phyloP scores from a whole-genome alignment of 257 asterid species.

The Nicotiana noctiflora region DNA sequence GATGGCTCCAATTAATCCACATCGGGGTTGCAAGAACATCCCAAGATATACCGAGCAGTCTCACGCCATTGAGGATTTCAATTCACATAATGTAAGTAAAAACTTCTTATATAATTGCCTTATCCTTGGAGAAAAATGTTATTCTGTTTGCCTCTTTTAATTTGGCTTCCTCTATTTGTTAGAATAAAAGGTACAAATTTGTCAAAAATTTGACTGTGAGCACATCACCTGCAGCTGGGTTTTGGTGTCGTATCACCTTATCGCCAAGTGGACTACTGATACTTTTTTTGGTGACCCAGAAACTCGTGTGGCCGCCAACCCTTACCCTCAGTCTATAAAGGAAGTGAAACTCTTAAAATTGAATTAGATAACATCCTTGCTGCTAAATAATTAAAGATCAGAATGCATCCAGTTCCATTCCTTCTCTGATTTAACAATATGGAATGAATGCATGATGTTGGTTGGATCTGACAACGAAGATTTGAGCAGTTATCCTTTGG shows the following conservation, averaged over 20 bases:
- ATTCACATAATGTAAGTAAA: background rate
- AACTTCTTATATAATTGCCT: background rate
- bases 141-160: background rate
- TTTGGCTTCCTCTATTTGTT: background rate
- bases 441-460: too few relatives aligned
- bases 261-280: too few relatives aligned
- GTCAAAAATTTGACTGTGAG: background rate
- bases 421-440: too few relatives aligned
- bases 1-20: too few relatives aligned
- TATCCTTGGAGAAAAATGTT: background rate
- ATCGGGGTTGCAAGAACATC: background rate
- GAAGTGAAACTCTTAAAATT: too few relatives aligned
- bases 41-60: background rate
- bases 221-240: background rate
- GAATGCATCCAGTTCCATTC: too few relatives aligned
- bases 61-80: background rate
- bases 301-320: too few relatives aligned
- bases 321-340: too few relatives aligned
- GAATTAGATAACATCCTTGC: too few relatives aligned
- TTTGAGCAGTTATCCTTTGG: background rate
- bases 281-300: too few relatives aligned
- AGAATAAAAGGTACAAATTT: background rate
- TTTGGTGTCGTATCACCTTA: background rate
- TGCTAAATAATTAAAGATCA: too few relatives aligned
- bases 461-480: too few relatives aligned